phyloP scores from a whole-genome alignment of 1,284 basidiomycete genomes.

The Gomphus sp. region DNA sequence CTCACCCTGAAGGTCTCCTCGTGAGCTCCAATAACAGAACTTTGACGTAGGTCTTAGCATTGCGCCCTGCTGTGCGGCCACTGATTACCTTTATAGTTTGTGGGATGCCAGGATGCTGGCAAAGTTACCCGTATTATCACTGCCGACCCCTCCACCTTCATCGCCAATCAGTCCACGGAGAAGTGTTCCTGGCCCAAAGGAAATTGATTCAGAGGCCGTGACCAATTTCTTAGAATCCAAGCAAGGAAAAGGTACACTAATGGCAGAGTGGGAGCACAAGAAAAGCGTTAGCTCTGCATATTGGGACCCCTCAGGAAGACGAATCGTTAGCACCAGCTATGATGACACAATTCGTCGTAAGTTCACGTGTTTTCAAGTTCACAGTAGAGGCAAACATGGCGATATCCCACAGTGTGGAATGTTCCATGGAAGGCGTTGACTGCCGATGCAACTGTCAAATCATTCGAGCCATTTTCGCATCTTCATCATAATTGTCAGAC shows the following conservation, averaged over 20 bases:
- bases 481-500: conserved; percentile 70
- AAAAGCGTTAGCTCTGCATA: conserved; percentile 74
- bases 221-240: conserved; percentile 38
- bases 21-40: conserved; percentile 64
- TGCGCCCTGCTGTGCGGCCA: not conserved
- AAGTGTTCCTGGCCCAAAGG: conserved; percentile 19
- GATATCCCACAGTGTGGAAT: conserved; percentile 54
- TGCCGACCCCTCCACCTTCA: conserved; percentile 20
- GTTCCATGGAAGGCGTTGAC: conserved; percentile 31
- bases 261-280: conserved; percentile 56
- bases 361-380: conserved; percentile 18
- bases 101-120: conserved; percentile 67
- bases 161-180: conserved; percentile 15
- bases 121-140: conserved; percentile 25
- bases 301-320: conserved; percentile 69
- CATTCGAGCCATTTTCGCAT: conserved; percentile 36
- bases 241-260: conserved; percentile 41
- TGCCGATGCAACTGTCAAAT: conserved; percentile 42
- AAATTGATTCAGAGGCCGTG: conserved; percentile 43
- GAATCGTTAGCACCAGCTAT: conserved; percentile 73
- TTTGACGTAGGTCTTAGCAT: conserved; percentile 40
- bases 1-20: conserved; percentile 52
- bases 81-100: conserved; percentile 33
- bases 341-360: conserved; percentile 63
- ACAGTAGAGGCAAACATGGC: not conserved